Percentiles rank a stretch among this genome's conserved stretches.
Evolutionary conservation across 257 asterid genomes (phyloP).

Genomic region (Haberlea rhodopensis): DNA sequence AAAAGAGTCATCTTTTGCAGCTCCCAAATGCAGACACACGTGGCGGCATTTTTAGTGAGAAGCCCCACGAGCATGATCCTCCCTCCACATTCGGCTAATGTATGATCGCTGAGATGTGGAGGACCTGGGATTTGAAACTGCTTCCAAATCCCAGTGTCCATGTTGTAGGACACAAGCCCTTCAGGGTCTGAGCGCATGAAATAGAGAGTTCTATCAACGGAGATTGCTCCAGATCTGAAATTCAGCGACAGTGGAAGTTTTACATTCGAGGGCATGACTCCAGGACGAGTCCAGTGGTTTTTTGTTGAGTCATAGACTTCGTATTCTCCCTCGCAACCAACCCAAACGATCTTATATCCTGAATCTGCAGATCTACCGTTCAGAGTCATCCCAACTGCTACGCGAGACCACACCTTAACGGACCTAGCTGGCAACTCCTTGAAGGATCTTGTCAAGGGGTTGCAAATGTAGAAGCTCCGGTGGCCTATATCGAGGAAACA

Average conservation of each 20-base stretch:
- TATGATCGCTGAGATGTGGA: constrained; percentile 54
- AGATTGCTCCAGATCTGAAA: constrained; percentile 79
- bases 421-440: constrained; percentile 82
- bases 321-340: constrained; percentile 79
- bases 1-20: constrained; percentile 91
- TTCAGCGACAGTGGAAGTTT: constrained; percentile 77
- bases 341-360: constrained; percentile 82
- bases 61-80: constrained; percentile 88
- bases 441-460: constrained; percentile 82
- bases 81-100: constrained; percentile 77
- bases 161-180: constrained; percentile 72
- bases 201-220: constrained; percentile 50
- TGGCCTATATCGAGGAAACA: constrained; percentile 89
- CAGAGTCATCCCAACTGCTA: constrained; percentile 83
- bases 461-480: constrained; percentile 72
- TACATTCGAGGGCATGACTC: constrained; percentile 55
- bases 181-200: constrained; percentile 88
- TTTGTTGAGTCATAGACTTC: constrained; percentile 65
- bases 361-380: constrained; percentile 36
- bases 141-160: constrained; percentile 61
- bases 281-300: constrained; percentile 71
- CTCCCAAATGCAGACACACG: constrained; percentile 98
- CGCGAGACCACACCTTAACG: constrained; percentile 79
- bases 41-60: constrained; percentile 87
- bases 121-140: constrained; percentile 72